Evolutionary conservation across 805 yeast genomes (phyloP).

Genomic region (Metschnikowia drakensbergensis): DNA sequence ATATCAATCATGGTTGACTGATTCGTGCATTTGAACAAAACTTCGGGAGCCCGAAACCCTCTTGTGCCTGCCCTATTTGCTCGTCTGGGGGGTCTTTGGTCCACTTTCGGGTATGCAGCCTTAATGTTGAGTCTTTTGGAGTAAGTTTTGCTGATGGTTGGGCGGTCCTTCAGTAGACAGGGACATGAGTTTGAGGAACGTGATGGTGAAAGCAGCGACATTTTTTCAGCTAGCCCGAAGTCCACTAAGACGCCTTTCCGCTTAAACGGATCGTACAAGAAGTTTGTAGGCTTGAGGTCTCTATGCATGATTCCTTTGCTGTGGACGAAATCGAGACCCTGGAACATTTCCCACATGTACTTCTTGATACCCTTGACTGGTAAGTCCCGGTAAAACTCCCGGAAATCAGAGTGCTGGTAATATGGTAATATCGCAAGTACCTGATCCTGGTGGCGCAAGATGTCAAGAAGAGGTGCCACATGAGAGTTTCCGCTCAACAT

Average conservation of each 20-base stretch:
- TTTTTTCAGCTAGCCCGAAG: conserved; percentile 83
- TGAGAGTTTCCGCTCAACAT: conserved; percentile 62
- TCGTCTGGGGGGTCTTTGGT: conserved; percentile 80
- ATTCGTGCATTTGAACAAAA: conserved; percentile 76
- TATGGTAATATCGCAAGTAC: conserved; percentile 90
- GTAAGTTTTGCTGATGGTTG: conserved; percentile 15
- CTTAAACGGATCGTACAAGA: conserved; percentile 61
- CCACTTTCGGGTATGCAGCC: conserved; percentile 77
- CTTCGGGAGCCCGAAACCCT: conserved; percentile 94
- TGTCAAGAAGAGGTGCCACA: conserved; percentile 88
- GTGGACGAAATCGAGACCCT: conserved; percentile 65
- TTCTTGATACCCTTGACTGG: conserved; percentile 75
- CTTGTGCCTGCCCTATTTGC: conserved; percentile 97
- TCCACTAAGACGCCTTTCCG: conserved; percentile 82
- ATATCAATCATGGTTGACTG: conserved; percentile 81
- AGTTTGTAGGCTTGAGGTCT: conserved; percentile 56
- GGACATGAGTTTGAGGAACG: conserved; percentile 46
- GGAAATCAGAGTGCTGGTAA: conserved; percentile 85
- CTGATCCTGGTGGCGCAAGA: conserved; percentile 83
- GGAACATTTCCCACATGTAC: conserved; percentile 75
- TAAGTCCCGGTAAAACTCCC: conserved; percentile 78
- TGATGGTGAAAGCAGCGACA: conserved; percentile 12
- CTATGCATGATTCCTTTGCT: conserved; percentile 40
- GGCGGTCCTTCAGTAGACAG: conserved; percentile 44
- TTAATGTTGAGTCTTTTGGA: conserved; percentile 29